phyloP scores from a whole-genome alignment of 1,284 basidiomycete species.

The Cryptococcus hybrid region DNA sequence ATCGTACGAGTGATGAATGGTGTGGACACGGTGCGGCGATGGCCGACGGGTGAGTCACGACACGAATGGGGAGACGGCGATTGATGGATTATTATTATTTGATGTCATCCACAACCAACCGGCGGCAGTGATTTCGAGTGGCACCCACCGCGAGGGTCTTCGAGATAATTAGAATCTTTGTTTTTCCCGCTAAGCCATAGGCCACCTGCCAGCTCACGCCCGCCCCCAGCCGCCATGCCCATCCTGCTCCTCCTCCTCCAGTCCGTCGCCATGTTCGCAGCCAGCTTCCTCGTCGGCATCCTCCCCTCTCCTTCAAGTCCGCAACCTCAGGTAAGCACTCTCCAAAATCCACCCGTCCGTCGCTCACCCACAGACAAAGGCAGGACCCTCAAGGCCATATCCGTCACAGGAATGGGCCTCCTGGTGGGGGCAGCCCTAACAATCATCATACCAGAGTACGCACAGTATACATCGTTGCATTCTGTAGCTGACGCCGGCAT shows the following conservation, averaged over 20 bases:
- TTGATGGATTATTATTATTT: background rate
- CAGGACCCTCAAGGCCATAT: constrained; percentile 58
- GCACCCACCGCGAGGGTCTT: background rate
- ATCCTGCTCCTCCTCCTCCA: constrained; percentile 57
- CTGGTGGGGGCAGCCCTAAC: constrained; percentile 84
- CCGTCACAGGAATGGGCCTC: constrained; percentile 74
- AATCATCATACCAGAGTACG: constrained; percentile 87
- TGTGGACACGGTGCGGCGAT: background rate
- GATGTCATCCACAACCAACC: background rate
- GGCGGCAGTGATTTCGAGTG: too few relatives aligned
- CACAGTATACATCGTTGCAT: background rate
- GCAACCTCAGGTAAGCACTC: constrained; percentile 65
- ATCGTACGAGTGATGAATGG: background rate
- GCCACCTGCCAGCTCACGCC: background rate
- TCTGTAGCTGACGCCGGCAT: background rate
- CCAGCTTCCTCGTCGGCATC: constrained; percentile 69
- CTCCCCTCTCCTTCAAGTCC: constrained; percentile 62
- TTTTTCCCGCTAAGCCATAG: background rate
- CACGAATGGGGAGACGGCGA: too few relatives aligned
- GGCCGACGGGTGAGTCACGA: too few relatives aligned
- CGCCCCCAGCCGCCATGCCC: constrained; percentile 42
- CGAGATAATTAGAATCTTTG: background rate
- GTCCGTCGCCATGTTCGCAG: constrained; percentile 66
- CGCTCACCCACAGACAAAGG: constrained; percentile 51
- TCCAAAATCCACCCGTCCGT: background rate